Base-by-base conservation (phyloP, 75 land plant genomes). In the Sequoia sempervirens region DNA sequence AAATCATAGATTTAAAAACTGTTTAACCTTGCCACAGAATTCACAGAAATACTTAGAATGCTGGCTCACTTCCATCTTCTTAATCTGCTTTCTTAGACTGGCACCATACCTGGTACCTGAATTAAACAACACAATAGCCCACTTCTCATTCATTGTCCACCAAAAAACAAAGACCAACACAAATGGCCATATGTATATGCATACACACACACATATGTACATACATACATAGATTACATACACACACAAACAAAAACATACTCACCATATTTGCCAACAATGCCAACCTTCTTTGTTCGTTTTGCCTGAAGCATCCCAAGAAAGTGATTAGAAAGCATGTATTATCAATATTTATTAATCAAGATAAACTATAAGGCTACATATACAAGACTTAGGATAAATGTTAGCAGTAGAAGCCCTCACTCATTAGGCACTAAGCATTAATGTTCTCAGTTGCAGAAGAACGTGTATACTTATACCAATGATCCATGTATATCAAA, bases 61-160 rank as follows among this genome's bases (percentile, higher is more conserved):
- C 89, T 93, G 93, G 81, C 92, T 92, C 84, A 93, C 95, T 83
- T 93, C 94, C 95, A 93, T 93, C 88, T 93, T 93, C 91, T 93
- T 93, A 47, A 93, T 93, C 88, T 93, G 95, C 87, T 93, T 93
- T 30, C 95, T 83, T 86, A 93, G 78, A 90, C 96, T 94, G 84
- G 96, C 95, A 89, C 96, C 96, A 91, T 94, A 94, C n/a, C 96
- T 87, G 50, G 96, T 94, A 43, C 96, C 96, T 94, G 85, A 84
- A 70, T 61, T 70, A 70, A 70, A 37, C 73, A 50, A 50, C 53
- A 50, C 53, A 50, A 50, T 12, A 26, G 66, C n/a, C 66, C 7
- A 26, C 28, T 61, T 61, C 26, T 61, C 66, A 37, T 23, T 28
- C n/a, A 52, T 70, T 30, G 15, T 78, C 72, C 12, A 5, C n/a